A percentile compares a stretch with the other conserved stretches of the same genome.
phyloP scores from a whole-genome alignment of 495 filamentous ascomycete genomes.

The Neurospora sublineolata region DNA sequence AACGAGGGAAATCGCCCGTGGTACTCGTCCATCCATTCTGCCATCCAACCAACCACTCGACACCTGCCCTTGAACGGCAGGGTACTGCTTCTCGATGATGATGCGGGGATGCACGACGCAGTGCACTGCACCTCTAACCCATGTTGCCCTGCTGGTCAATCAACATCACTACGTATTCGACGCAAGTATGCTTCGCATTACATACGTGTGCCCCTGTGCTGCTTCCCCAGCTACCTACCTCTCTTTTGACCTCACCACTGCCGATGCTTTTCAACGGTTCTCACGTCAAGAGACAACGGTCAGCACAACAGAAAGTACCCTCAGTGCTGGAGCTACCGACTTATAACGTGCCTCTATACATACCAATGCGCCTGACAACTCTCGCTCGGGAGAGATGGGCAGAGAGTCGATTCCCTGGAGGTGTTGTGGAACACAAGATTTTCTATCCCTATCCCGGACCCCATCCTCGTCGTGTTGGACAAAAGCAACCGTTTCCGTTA shows the following conservation, averaged over 20 bases:
- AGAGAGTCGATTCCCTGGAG: background rate
- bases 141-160: background rate
- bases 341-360: background rate
- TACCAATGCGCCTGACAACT: background rate
- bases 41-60: background rate
- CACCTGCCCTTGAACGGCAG: background rate
- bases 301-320: background rate
- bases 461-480: background rate
- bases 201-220: background rate
- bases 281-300: background rate
- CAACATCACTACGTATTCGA: background rate
- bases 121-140: background rate
- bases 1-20: background rate
- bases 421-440: background rate
- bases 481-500: background rate
- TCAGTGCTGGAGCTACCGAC: background rate
- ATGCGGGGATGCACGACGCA: background rate
- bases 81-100: background rate
- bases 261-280: background rate
- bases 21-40: background rate
- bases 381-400: background rate
- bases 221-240: background rate
- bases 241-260: background rate
- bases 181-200: background rate
- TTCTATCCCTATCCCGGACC: background rate